A percentile compares a stretch with the other conserved stretches of the same genome.
phyloP scores from a whole-genome alignment of 352 stramenopile genomes.

The Globisporangium rhizosaccharum region DNA sequence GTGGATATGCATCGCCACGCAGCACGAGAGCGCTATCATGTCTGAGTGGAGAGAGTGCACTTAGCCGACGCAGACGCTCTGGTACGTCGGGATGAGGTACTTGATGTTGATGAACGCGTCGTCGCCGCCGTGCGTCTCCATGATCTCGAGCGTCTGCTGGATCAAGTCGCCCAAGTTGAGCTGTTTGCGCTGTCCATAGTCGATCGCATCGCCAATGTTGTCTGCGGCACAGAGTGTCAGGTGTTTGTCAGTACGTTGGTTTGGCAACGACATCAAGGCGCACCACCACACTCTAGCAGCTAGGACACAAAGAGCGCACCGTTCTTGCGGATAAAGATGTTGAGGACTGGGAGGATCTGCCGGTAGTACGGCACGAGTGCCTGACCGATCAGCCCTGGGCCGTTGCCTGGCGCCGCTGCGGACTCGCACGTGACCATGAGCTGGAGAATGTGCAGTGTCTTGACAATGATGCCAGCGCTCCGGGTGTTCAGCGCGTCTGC shows the following conservation, averaged over 20 bases:
- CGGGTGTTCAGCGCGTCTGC: constrained; percentile 91
- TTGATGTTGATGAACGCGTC: constrained; percentile 99
- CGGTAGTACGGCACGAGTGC: constrained; percentile 97
- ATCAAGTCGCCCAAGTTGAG: constrained; percentile 96
- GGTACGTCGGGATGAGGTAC: constrained; percentile 96
- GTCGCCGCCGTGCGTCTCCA: constrained; percentile 94
- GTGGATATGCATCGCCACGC: constrained; percentile 6
- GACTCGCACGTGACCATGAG: constrained; percentile 93
- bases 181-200: constrained; percentile 94
- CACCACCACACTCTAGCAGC: constrained; percentile 1
- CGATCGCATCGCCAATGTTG: constrained; percentile 95
- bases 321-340: constrained; percentile 97
- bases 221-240: constrained; percentile 29
- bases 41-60: neutral
- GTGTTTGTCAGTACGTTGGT: no score
- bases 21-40: no score
- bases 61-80: constrained; percentile 86
- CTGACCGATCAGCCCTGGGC: constrained; percentile 89
- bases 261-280: no score
- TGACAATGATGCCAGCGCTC: constrained; percentile 91
- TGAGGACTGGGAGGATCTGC: constrained; percentile 96
- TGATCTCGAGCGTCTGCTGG: constrained; percentile 95
- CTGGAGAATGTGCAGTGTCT: constrained; percentile 96
- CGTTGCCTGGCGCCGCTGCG: constrained; percentile 68
- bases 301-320: constrained; percentile 28